phyloP scores from a whole-genome alignment of 78 protist species.

The Anaeramoeba flamelloides region DNA sequence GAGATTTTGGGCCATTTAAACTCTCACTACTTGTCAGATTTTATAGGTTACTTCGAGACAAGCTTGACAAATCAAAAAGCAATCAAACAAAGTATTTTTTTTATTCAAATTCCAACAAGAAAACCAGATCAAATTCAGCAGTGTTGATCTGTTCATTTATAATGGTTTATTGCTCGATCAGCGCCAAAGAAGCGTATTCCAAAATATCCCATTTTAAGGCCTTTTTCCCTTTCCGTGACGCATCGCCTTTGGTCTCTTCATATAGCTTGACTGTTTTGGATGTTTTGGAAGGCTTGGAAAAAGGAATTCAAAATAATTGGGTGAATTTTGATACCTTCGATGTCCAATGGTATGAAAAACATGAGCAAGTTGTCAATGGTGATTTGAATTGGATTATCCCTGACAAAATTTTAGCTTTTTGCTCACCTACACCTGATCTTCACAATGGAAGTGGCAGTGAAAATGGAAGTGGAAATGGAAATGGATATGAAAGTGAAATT shows the following conservation, averaged over 20 bases:
- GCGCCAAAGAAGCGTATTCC: background rate
- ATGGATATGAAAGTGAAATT: background rate
- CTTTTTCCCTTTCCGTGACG: background rate
- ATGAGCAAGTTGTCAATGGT: background rate
- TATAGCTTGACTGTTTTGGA: background rate
- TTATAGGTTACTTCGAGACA: too few relatives aligned
- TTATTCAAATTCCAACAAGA: too few relatives aligned
- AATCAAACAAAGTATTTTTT: too few relatives aligned
- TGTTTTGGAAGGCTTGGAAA: background rate
- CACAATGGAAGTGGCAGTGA: background rate
- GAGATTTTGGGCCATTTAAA: too few relatives aligned
- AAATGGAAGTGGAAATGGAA: background rate
- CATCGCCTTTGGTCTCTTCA: background rate
- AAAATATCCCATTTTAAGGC: background rate
- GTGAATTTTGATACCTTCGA: background rate
- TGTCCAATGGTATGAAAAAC: background rate
- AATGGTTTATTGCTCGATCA: background rate
- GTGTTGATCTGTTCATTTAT: background rate
- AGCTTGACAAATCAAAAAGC: too few relatives aligned
- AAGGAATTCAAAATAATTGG: background rate
- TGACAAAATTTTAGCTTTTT: background rate
- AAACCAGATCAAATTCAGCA: conserved; percentile 3
- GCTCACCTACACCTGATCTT: background rate
- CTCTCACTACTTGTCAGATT: too few relatives aligned
- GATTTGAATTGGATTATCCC: conserved; percentile 2